A percentile compares a stretch with the other conserved stretches of the same genome.
These are phyloP conservation scores for Trametopsis cervina DNA, from an alignment of 768 basidiomycete genomes.

Conservation along the genomic window DNA sequence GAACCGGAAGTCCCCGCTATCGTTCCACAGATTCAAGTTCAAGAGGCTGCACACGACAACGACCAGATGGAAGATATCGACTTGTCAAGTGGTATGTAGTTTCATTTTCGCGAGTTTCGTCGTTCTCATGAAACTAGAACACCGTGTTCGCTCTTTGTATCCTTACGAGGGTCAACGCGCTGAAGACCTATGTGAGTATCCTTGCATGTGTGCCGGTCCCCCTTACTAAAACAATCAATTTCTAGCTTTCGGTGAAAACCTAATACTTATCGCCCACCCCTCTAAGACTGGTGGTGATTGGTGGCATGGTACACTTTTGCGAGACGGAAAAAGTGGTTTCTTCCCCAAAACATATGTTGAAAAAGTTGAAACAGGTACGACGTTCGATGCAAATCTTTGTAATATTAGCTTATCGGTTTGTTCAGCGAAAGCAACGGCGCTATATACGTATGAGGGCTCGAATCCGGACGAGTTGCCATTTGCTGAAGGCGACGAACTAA, in stretches of 20 bases:
- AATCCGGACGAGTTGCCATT: constrained; percentile 84
- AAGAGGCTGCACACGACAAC: constrained; percentile 19
- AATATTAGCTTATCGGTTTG: constrained; percentile 30
- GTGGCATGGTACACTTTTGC: constrained; percentile 81
- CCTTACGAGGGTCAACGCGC: constrained; percentile 78
- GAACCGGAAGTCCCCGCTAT: constrained; percentile 29
- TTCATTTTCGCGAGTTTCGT: not conserved
- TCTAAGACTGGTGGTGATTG: constrained; percentile 84
- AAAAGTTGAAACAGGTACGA: constrained; percentile 59
- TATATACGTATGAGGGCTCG: constrained; percentile 68
- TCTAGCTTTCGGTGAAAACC: constrained; percentile 74
- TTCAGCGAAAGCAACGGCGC: constrained; percentile 72
- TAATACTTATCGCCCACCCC: constrained; percentile 73
- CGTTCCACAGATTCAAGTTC: constrained; percentile 56
- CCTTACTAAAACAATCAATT: constrained; percentile 1
- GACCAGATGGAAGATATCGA: constrained; percentile 74
- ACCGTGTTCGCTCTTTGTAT: constrained; percentile 77
- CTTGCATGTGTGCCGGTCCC: not conserved
- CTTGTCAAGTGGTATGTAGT: constrained; percentile 44
- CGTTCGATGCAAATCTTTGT: constrained; percentile 2
- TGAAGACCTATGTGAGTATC: constrained; percentile 76
- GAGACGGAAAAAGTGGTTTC: constrained; percentile 67
- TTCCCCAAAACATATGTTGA: constrained; percentile 90
- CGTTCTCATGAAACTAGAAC: constrained; percentile 36
- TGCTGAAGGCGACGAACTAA: constrained; percentile 68